These are phyloP conservation scores for Pseudogymnoascus sp. DNA, from an alignment of 2,329 filamentous ascomycete genomes.

Conservation along the genomic window DNA sequence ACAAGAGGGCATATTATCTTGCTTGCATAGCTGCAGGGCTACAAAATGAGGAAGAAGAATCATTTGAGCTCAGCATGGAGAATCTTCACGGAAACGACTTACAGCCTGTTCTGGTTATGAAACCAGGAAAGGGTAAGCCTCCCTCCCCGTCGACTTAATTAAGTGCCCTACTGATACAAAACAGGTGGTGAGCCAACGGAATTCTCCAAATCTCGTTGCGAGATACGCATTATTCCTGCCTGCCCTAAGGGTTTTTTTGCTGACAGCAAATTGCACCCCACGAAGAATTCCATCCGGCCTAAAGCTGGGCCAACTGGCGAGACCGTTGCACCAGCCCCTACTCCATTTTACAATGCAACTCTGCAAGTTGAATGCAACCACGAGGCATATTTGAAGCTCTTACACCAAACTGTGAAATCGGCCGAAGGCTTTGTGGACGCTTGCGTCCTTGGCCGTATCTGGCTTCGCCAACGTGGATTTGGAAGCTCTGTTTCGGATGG, in stretches of 20 bases:
- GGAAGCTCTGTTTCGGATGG: constrained; percentile 62
- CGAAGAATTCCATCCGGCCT: constrained; percentile 62
- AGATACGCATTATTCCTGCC: constrained; percentile 72
- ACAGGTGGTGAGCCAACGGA: constrained; percentile 20
- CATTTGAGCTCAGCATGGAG: constrained; percentile 56
- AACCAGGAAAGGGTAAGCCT: constrained; percentile 23
- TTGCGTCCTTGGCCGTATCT: constrained; percentile 77
- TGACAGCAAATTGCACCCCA: constrained; percentile 61
- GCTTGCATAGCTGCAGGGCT: constrained; percentile 72
- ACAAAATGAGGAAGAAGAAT: constrained; percentile 47
- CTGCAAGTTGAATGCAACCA: constrained; percentile 72
- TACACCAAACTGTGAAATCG: constrained; percentile 62
- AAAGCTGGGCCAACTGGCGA: constrained; percentile 42
- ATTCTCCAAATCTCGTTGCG: constrained; percentile 39
- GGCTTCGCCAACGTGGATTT: constrained; percentile 85
- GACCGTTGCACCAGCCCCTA: constrained; percentile 40
- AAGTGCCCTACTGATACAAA: neutral
- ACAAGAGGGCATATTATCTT: constrained; percentile 87
- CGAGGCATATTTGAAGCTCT: constrained; percentile 65
- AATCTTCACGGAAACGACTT: constrained; percentile 67
- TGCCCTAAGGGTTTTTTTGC: constrained; percentile 65
- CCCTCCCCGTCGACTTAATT: neutral
- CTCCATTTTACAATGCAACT: constrained; percentile 84
- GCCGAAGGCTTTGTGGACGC: constrained; percentile 61
- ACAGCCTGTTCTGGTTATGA: constrained; percentile 57